A percentile compares a stretch with the other conserved stretches of the same genome.
Evolutionary conservation across 441 rosid genomes (phyloP).

Genomic region (Metrosideros polymorpha): DNA sequence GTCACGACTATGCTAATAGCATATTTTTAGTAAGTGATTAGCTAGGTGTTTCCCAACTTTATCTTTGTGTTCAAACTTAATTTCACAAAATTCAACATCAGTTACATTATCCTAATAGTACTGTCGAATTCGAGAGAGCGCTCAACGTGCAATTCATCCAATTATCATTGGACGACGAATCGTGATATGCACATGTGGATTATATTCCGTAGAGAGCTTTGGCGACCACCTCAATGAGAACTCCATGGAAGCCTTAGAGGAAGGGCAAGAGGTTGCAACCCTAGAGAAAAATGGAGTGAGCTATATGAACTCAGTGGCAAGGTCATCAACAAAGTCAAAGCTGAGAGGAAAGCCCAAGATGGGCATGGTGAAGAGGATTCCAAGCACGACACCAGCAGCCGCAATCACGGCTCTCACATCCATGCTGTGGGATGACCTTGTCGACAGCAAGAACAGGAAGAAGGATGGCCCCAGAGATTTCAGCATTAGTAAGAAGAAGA

Average conservation of each 20-base stretch:
- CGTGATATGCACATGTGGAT: not conserved
- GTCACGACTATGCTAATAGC: not conserved
- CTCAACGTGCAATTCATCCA: not conserved
- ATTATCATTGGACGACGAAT: not conserved
- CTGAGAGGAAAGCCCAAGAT: not conserved
- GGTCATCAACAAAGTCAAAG: not conserved
- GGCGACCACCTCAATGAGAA: not conserved
- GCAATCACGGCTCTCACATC: not conserved
- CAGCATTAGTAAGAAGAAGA: conserved; percentile 2
- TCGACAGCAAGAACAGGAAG: conserved; percentile 15
- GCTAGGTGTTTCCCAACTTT: not conserved
- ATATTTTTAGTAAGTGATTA: not conserved
- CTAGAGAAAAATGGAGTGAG: not conserved
- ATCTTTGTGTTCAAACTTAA: not conserved
- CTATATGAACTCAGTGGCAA: not conserved
- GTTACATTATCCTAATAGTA: not conserved
- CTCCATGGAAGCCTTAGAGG: not conserved
- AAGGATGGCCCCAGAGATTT: not conserved
- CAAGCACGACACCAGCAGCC: not conserved
- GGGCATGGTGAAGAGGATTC: not conserved
- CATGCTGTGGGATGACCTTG: conserved; percentile 75
- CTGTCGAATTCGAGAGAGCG: not conserved
- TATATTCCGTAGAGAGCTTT: not conserved
- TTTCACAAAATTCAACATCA: not conserved
- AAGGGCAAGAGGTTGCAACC: not conserved